Base-by-base conservation (phyloP, 257 asterid genomes). In the Asclepias syriaca region DNA sequence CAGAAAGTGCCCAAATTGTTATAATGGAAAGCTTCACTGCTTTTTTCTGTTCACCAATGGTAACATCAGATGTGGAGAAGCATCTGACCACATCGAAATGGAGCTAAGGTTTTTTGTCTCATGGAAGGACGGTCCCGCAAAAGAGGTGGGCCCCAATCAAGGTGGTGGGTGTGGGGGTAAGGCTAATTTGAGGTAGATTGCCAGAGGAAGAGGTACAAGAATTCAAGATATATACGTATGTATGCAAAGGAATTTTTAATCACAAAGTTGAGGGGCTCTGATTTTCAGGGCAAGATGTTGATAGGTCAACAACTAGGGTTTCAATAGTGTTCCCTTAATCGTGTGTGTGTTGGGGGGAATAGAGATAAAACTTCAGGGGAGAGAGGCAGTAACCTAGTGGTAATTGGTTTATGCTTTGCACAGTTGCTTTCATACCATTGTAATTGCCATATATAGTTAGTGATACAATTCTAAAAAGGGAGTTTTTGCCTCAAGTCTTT, bases 281-380 rank as follows among this genome's bases (percentile, higher is more conserved):
- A 80, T 84, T 80, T 81, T 81, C 77, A 77, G 89, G 80, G 87
- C 83, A 80, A 71, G 81, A 84, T 82, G 81, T 74, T 83, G 81
- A 85, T 78, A 43, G 80, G 83, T 82, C 85, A 80, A 78, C 80
- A 81, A 65, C 71, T 77, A 70, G 77, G 80, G 75, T 50, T 43
- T 76, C 77, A 79, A 71, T 72, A 76, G 79, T 61, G 56, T 72
- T 72, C 58, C 59, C 79, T 76, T 77, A 69, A 77, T 81, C 77
- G 79, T 78, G 78, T 73, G 63, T 70, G 57, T 69, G 79, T 80
- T 71, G 77, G 74, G 78, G 78, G 70, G 48, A 40, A 12, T 79
- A 63, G 78, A 16, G 58, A 78, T 50, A 5, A 5, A 58, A 49
- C 59, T 69, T 29, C 65, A 75, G 68, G 24, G 50, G 66, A 7